These are phyloP conservation scores for Trichoderma sp. DNA, from an alignment of 2,329 filamentous ascomycete genomes.

Conservation along the genomic window DNA sequence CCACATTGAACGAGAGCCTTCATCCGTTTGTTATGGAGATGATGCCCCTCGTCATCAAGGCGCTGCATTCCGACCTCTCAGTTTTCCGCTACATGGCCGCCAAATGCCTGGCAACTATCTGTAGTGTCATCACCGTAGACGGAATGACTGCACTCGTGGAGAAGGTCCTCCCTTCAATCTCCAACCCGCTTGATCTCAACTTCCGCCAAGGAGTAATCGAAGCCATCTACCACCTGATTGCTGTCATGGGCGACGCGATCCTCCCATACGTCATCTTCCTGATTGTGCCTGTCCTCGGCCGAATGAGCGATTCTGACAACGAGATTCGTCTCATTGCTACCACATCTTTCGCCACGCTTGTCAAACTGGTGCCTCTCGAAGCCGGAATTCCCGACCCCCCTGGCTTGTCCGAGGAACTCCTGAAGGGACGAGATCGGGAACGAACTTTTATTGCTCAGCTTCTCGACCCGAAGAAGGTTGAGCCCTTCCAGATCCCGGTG, in stretches of 20 bases:
- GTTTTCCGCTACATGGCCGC: slow-evolving; percentile 95
- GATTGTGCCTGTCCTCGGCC: slow-evolving; percentile 91
- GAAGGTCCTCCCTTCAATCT: slow-evolving; percentile 87
- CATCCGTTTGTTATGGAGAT: slow-evolving; percentile 78
- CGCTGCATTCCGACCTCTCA: slow-evolving; percentile 81
- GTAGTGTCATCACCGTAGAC: slow-evolving; percentile 91
- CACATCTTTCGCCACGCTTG: slow-evolving; percentile 92
- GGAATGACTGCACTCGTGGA: slow-evolving; percentile 96
- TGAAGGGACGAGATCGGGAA: slow-evolving; percentile 89
- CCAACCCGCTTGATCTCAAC: slow-evolving; percentile 82
- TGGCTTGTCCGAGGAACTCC: slow-evolving; percentile 80
- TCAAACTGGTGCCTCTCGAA: slow-evolving; percentile 94
- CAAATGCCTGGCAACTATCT: slow-evolving; percentile 95
- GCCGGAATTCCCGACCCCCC: slow-evolving; percentile 96
- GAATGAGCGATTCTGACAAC: slow-evolving; percentile 98
- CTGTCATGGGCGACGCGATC: slow-evolving; percentile 96
- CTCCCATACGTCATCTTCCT: slow-evolving; percentile 98
- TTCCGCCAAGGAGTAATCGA: slow-evolving; percentile 92
- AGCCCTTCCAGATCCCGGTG: slow-evolving; percentile 88
- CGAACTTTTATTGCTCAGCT: slow-evolving; percentile 96
- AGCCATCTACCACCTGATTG: slow-evolving; percentile 93
- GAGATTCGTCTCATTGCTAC: slow-evolving; percentile 93
- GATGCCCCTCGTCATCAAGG: slow-evolving; percentile 81
- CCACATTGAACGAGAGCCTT: slow-evolving; percentile 75
- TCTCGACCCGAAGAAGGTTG: slow-evolving; percentile 94